Base-by-base conservation (phyloP, 495 filamentous ascomycete species). In the Clohesyomyces aquaticus region DNA sequence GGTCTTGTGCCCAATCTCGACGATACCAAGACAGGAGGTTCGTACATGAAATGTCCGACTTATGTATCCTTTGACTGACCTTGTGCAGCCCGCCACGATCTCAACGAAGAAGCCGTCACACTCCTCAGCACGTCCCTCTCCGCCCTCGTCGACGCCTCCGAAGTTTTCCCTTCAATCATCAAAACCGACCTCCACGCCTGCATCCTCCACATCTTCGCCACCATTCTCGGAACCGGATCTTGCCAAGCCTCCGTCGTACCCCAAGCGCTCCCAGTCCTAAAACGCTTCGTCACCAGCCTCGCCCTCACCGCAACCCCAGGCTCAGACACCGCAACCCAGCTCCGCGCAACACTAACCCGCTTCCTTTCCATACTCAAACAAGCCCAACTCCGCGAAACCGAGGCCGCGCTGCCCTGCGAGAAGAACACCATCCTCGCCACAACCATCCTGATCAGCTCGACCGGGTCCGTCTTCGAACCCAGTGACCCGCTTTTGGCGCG, bases 121-220 rank as follows among this genome's bases (percentile, higher is more conserved):
- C 83, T 98, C n/a, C 84, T 96, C 47, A 85, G 85, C 28, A 82
- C 88, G 0, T 84, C 91, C 2, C 81, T 99, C 18, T 86, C 91
- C 65, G 89, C 95, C 10, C 83, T 99, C 1, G 94, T 97, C 0
- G 91, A 97, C 67, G 91, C 93, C 0, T 91, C 95, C 8, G 89
- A 93, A 49, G 91, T 97, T 16, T 99, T 99, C 77, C 94, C 94
- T 0, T 86, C 89, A 0, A 90, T 99, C 66, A 99, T 99, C 77
- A 91, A 92, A 74, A 91, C 91, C 50, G 94, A 99, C 73, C 83
- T 99, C 10, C 91, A 99, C 73, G 93, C 94, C 46, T 96, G 93
- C 72, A 96, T 98, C 67, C 81, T 98, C 32, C 93, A 99, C 75
- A 96, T 98, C 23, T 98, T 98, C 73, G 88, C 88, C 43, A 96